Evolutionary conservation across 2,329 filamentous ascomycete genomes (phyloP).

Genomic region (Xylariaceae sp.): DNA sequence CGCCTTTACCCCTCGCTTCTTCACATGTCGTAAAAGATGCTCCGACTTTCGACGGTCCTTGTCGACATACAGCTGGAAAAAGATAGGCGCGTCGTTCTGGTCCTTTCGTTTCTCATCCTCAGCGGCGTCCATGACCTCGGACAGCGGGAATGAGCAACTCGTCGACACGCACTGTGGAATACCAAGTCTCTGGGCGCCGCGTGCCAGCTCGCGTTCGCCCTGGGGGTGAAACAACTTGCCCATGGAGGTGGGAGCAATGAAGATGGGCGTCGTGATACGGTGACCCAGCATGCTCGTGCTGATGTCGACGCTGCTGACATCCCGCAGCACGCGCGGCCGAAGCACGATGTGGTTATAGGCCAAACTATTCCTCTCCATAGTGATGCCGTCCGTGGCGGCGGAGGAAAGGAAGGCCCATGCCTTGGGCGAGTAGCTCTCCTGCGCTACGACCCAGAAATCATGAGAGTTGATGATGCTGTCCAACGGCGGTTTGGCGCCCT

Average conservation of each 20-base stretch:
- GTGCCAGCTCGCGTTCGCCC: slow-evolving; percentile 56
- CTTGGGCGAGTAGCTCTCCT: slow-evolving; percentile 51
- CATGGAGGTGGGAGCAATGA: slow-evolving; percentile 61
- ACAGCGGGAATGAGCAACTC: slow-evolving; percentile 53
- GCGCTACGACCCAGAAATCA: slow-evolving; percentile 56
- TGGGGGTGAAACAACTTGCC: slow-evolving; percentile 57
- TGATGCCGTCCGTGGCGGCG: slow-evolving; percentile 56
- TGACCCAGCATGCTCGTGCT: slow-evolving; percentile 51
- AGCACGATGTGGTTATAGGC: slow-evolving; percentile 53
- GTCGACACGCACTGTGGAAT: slow-evolving; percentile 59
- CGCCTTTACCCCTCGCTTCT: slow-evolving; percentile 43
- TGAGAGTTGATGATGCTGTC: slow-evolving; percentile 52
- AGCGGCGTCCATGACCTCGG: slow-evolving; percentile 43
- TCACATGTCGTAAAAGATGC: slow-evolving; percentile 43
- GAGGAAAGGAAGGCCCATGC: slow-evolving; percentile 67
- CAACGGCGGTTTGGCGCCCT: slow-evolving; percentile 42
- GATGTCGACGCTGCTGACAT: slow-evolving; percentile 47
- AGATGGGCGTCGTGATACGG: slow-evolving; percentile 51
- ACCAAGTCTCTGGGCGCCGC: slow-evolving; percentile 45
- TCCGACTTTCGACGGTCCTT: slow-evolving; percentile 49
- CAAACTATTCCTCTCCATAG: slow-evolving; percentile 50
- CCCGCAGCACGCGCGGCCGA: slow-evolving; percentile 36
- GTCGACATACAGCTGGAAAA: slow-evolving; percentile 61
- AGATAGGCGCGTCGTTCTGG: slow-evolving; percentile 20
- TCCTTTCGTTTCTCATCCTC: slow-evolving; percentile 25